Base-by-base conservation (phyloP, 306 rosid genomes). In the Gastrolobium bilobum region DNA sequence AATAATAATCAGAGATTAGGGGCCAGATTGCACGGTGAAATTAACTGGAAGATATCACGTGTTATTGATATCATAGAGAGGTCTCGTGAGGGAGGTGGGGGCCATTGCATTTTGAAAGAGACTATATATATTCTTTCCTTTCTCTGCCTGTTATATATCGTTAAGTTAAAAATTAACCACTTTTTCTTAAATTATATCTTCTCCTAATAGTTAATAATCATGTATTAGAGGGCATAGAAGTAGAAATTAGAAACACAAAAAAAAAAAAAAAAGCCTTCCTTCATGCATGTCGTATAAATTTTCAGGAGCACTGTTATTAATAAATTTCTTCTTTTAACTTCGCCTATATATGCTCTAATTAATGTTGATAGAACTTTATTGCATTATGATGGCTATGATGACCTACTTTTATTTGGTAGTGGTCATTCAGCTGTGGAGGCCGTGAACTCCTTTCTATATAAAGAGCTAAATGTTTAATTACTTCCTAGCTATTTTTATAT, bases 71-170 rank as follows among this genome's bases (percentile, higher is more conserved):
- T 52, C 71, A 34, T 42, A 77, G 59, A 73, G 47, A 44, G 51
- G 31, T 86, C 87, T 73, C 79, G 86, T 70, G 87, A 84, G 71
- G 71, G 9, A 78, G 40, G 89, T 71, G 79, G 83, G 84, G 82
- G 73, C 83, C 82, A 81, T 39, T 84, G 82, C 89, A 47, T 37
- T 33, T 65, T 65, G 57, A 62, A 90, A 63, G 81, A 70, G 85
- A 82, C 85, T 39, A 71, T 61, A 74, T 63, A 88, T 42, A 75
- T 46, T 74, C 69, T 46, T 38, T 61, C 50, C 70, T 15, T 61
- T 56, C 46, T 13, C 14, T 52, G 10, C 6, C 35, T 76, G 11
- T 48, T 60, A 26, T 15, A 35, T 75, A 6, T 4, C 62, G 14
- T 63, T 37, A 37, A 37, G n/a, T 58, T 2, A 9, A 1, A 6